Conservation (phyloP, 805 yeast genomes). For the Babjeviella inositovora region DNA sequence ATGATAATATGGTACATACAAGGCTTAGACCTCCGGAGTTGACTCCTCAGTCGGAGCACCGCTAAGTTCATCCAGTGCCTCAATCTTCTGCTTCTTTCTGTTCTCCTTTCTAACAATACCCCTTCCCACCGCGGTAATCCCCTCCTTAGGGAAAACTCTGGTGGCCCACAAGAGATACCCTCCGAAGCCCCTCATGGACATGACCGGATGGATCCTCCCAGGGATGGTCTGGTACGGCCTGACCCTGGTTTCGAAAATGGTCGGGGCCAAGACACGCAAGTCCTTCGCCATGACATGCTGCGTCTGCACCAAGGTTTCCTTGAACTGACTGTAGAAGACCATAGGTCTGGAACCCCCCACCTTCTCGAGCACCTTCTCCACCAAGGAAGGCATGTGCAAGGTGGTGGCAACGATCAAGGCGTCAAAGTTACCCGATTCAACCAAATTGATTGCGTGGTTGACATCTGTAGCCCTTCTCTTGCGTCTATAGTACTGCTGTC, state of each 20-base stretch:
- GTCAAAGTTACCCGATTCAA: slow-evolving; percentile 45
- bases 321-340: slow-evolving; percentile 67
- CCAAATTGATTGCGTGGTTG: slow-evolving; percentile 30
- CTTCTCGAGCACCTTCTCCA: slow-evolving; percentile 44
- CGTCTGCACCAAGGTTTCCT: slow-evolving; percentile 63
- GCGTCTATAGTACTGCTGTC: slow-evolving; percentile 53
- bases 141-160: slow-evolving; percentile 56
- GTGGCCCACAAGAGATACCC: slow-evolving; percentile 76
- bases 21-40: not conserved
- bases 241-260: slow-evolving; percentile 66
- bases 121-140: slow-evolving; percentile 53
- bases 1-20: too few species aligned
- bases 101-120: slow-evolving; percentile 29
- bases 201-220: slow-evolving; percentile 86
- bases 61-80: slow-evolving; percentile 4
- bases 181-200: slow-evolving; percentile 89
- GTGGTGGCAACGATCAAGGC: slow-evolving; percentile 64
- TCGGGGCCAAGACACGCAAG: slow-evolving; percentile 64
- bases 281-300: slow-evolving; percentile 57
- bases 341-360: slow-evolving; percentile 80
- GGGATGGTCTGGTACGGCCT: slow-evolving; percentile 85
- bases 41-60: not conserved
- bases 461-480: slow-evolving; percentile 36
- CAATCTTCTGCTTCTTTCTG: slow-evolving; percentile 5
- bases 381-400: slow-evolving; percentile 46